phyloP scores from a whole-genome alignment of 305 asterid genomes.

The Solanum hybrid region DNA sequence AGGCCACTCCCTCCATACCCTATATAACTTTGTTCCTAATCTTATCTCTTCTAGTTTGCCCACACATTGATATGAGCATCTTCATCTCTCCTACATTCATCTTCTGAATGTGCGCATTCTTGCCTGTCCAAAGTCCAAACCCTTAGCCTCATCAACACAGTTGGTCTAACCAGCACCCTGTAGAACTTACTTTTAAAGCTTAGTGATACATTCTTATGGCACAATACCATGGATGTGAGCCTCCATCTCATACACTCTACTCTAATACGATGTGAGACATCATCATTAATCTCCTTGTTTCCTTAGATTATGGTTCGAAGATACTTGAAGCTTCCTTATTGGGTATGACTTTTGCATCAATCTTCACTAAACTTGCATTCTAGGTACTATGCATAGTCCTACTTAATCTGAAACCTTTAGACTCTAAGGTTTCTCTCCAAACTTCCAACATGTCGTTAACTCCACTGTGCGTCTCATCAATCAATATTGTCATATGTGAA shows the following conservation, averaged over 20 bases:
- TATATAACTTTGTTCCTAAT: background rate
- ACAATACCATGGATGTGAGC: background rate
- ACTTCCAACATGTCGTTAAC: background rate
- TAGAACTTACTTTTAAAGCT: background rate
- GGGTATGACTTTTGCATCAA: background rate
- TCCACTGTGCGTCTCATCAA: background rate
- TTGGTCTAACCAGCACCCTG: background rate
- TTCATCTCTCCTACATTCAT: background rate
- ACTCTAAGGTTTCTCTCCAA: background rate
- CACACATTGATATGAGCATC: background rate
- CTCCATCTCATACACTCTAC: background rate
- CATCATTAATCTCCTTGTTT: background rate
- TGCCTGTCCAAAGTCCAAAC: background rate
- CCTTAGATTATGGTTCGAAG: background rate
- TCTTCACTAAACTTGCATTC: background rate
- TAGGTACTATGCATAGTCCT: background rate
- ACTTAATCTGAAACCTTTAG: background rate
- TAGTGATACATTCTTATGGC: background rate
- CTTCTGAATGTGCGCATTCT: background rate
- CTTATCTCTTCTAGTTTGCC: background rate
- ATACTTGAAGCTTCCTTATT: background rate
- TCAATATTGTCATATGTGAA: background rate
- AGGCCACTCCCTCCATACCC: background rate
- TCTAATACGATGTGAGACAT: background rate
- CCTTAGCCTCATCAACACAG: background rate